Base-by-base conservation (phyloP, 768 basidiomycete genomes). In the Cubamyces lactineus region DNA sequence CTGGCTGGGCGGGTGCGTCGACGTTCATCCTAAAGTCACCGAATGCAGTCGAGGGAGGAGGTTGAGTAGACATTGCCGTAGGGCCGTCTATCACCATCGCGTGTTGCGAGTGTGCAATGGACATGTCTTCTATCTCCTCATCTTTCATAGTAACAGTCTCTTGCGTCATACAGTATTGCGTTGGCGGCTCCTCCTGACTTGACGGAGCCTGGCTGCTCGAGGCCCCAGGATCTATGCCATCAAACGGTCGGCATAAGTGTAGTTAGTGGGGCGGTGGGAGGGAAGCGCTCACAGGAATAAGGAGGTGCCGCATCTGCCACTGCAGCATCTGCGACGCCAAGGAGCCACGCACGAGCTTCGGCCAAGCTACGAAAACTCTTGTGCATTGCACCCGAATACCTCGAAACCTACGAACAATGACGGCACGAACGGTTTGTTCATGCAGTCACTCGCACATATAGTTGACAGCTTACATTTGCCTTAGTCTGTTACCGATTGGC, bases 341-440 rank as follows among this genome's bases (percentile, higher is more conserved):
- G 58, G 3, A 68, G 53, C 85, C 85, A 89, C 46, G 77, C 73
- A 67, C 84, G 78, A 1, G 87, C 87, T 26, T 79, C 74, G 40
- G 64, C 52, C 34, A 60, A 67, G 12, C 79, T 78, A 0, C 66
- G 68, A 65, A 89, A 88, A 61, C 82, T 81, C 67, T 82, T 85
- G 69, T 82, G 80, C 17, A 78, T 68, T 7, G 84, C 81, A 3
- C 78, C 76, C 0, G 85, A 81, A 69, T 74, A 87, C 59, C 84
- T 77, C 13, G 79, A 75, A 15, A 84, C 81, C 86, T 88, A 38
- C 41, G 13, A 3, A 64, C 51, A 16, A 16, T 11, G 34, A 34
- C 34, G 34, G 34, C 9, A 11, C 9, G 34, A 1, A 6, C 28
- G 28, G 34, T 34, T 34, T 16, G 38, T 28, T 28, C 26, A 12